Base-by-base conservation (phyloP, 805 yeast genomes). In the Pichia rugopelliculosa region DNA sequence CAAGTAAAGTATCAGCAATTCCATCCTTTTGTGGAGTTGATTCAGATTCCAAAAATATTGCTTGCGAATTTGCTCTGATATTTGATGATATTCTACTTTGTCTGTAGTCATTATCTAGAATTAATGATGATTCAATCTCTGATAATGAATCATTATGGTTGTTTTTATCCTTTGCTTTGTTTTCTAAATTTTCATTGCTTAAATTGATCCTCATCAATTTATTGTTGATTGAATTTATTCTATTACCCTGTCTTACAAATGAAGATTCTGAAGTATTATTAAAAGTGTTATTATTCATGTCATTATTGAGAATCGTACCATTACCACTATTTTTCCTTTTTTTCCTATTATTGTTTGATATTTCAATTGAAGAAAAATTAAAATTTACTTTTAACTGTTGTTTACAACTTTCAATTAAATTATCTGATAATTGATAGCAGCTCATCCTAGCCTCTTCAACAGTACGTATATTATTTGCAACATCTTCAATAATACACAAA, bases 131-230 rank as follows among this genome's bases (percentile, higher is more conserved):
- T 38, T 48, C 51, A 10, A 48, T 23, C 15, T 48, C 51, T 3
- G 47, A 41, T 7, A 48, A 27, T 24, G 51, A 40, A 26, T 48
- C 48, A 3, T 13, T 41, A 18, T 36, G 18, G 9, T 23, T 18
- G 8, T 40, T 17, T 20, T 34, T 33, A n/a, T 39, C 38, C 8
- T 27, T 41, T 4, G n/a, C 26, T 27, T 27, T 27, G 13, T 27
- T 24, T 24, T 24, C 33, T 27, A 27, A 13, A 9, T 27, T 27
- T 27, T 27, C 33, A 27, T 27, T 27, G 13, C 33, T 27, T 8
- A 47, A 47, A 47, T 44, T 47, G 50, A 47, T 34, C 50, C 50
- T 42, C 50, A 47, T 47, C 53, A 52, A 40, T 36, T 52, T 51
- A 36, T 44, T 46, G 41, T 50, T 52, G 3, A 52, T 42, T 12